phyloP scores from a whole-genome alignment of 1,284 basidiomycete species.

The Dichomitus squalens region DNA sequence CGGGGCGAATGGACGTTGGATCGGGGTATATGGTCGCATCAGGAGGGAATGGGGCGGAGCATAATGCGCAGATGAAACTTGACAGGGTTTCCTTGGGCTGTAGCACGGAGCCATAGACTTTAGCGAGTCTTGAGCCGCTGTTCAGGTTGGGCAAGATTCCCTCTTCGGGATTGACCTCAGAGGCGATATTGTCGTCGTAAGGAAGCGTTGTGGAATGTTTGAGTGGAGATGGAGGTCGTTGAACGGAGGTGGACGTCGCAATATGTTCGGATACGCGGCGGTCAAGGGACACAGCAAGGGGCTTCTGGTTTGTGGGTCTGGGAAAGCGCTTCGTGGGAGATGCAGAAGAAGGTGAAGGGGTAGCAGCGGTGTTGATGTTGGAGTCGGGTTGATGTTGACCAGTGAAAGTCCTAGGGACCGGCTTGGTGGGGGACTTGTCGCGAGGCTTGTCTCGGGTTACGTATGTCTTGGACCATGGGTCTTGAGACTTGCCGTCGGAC shows the following conservation, averaged over 20 bases:
- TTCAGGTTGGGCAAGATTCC: constrained; percentile 63
- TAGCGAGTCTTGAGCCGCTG: constrained; percentile 66
- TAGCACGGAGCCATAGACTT: constrained; percentile 80
- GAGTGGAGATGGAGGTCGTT: constrained; percentile 55
- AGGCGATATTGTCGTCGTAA: constrained; percentile 43
- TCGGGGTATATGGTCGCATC: constrained; percentile 84
- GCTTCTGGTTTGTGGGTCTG: constrained; percentile 39
- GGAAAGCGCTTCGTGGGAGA: constrained; percentile 48
- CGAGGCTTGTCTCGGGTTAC: constrained; percentile 54
- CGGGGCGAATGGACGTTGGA: constrained; percentile 42
- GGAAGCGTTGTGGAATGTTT: constrained; percentile 47
- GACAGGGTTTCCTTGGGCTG: constrained; percentile 74
- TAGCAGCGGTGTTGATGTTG: background rate
- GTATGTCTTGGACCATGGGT: constrained; percentile 80
- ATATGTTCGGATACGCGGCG: constrained; percentile 62
- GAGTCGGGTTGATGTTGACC: constrained; percentile 6
- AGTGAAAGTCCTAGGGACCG: constrained; percentile 11
- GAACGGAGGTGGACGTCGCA: constrained; percentile 45
- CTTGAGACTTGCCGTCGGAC: constrained; percentile 47
- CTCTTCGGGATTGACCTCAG: constrained; percentile 37
- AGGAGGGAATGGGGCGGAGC: constrained; percentile 65
- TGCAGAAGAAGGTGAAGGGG: constrained; percentile 17
- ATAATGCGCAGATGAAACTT: constrained; percentile 68
- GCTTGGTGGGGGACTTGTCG: constrained; percentile 44
- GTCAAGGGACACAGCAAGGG: constrained; percentile 39